Evolutionary conservation across 345 rosid species (phyloP), one percentile per base, ranked within the genome.

Genomic region (Populus davidiana): DNA sequence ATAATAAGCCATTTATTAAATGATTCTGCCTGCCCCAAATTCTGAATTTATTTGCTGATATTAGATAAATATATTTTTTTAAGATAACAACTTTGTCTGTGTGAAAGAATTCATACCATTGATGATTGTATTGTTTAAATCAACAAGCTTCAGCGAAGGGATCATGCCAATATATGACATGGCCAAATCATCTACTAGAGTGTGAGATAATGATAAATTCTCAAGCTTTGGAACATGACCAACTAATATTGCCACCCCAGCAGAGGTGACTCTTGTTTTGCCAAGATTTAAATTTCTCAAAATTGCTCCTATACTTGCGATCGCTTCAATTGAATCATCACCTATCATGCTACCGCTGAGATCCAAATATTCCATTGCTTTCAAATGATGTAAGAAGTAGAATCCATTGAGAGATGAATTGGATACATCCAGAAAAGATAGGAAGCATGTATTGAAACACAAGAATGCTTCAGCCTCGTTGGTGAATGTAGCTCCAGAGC

Each of bases 101-200:
- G 9, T 14, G 8, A 50, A 76, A 68, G 71, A 67, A 67, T 77
- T 47, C 75, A 23, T 83, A 91, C 99, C 99, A 91, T 70, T 86
- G 73, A 90, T 86, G 36, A 80, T 82, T 73, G 97, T 91, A 78
- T 85, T 86, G 86, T 97, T 90, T 75, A 96, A 83, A 86, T 96
- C 92, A 76, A 96, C 77, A 81, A 76, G 78, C 85, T 86, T 90
- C 67, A 94, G 29, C 6, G 88, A 79, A 59, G 94, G 80, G 86
- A 96, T 91, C 81, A 29, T 80, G 80, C 93, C 71, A 56, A 93
- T 81, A 83, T 73, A 88, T 67, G 89, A 77, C 47, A 96, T 59
- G 67, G 94, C 87, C 69, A 74, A 70, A 71, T 96, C 99, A 80
- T 92, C 92, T 0, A 91, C 74, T 43, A 54, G 74, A 77, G 96